Evolutionary conservation across 306 rosid species (phyloP), one percentile per base, ranked within the genome.

Genomic region (Cucumis melo): DNA sequence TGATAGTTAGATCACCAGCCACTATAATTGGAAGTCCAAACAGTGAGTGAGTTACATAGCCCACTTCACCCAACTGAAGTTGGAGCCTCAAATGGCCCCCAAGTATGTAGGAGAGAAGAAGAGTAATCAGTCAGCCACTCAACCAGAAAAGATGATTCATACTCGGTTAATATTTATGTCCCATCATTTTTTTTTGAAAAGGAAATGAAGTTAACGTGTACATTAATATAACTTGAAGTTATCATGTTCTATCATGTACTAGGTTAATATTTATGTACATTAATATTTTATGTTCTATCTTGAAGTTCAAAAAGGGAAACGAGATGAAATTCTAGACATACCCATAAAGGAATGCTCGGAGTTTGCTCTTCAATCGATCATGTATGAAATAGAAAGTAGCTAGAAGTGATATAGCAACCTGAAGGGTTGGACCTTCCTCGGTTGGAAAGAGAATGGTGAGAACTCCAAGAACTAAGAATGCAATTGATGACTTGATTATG

Each of bases 381-480:
- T 90, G 23, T 78, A 94, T 20, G 82, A 94, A 87, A 85, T 94
- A 91, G 5, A 90, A 71, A 51, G 98, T 94, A 61, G 95, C 97
- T 15, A 94, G 34, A 73, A 94, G 86, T 50, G 98, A 94, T 80
- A 91, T 7, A 72, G 94, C 94, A 0, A 94, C 98, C 87, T 94
- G 98, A 83, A 94, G 90, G 19, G 97, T 94, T 73, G 98, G 98
- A 61, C 98, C 98, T 80, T 91, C 97, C 83, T 94, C 98, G 39
- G 98, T 94, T 79, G 98, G 98, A 77, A 89, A 89, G 61, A 91
- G 87, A 74, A 88, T 81, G 59, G 95, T 90, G 75, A 94, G 90
- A 75, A 80, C 90, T 76, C 89, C 98, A 62, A 94, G 96, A 41
- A 89, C 81, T 67, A 87, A 34, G 81, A 94, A 94, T 20, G 85